These are phyloP conservation scores for Penicillium verrucosum DNA, from an alignment of 2,329 filamentous ascomycete species.

Conservation along the genomic window DNA sequence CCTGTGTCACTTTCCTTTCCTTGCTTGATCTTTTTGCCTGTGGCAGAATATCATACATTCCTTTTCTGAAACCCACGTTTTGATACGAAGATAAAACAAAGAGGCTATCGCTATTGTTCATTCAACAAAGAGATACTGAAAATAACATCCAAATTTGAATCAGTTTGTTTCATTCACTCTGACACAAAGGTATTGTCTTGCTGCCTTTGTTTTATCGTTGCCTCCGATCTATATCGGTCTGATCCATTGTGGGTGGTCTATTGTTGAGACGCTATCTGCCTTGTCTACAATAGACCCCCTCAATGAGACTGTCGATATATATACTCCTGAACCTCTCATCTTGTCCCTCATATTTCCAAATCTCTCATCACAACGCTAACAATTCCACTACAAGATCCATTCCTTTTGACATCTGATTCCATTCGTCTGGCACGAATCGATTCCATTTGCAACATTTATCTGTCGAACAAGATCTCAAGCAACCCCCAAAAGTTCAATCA, in stretches of 20 bases:
- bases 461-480: conserved; percentile 14
- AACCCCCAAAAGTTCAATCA: conserved; percentile 6
- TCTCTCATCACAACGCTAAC: conserved; percentile 11
- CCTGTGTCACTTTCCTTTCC: conserved; percentile 34
- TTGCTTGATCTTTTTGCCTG: conserved; percentile 31
- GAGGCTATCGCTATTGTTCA: neutral
- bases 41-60: conserved; percentile 33
- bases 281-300: neutral
- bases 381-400: conserved; percentile 14
- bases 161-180: conserved; percentile 11
- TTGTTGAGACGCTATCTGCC: neutral
- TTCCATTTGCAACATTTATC: conserved; percentile 17
- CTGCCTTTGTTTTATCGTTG: neutral
- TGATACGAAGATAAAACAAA: conserved; percentile 1
- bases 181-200: conserved; percentile 29
- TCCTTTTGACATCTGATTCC: conserved; percentile 21
- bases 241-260: neutral
- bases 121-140: neutral
- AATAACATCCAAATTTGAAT: neutral
- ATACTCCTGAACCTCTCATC: neutral
- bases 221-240: neutral
- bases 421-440: conserved; percentile 38
- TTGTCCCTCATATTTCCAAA: neutral
- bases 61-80: conserved; percentile 14
- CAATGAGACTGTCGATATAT: conserved; percentile 3